Evolutionary conservation across 495 filamentous ascomycete species (phyloP), one percentile per base, ranked within the genome.

Genomic region (Podospora fimiseda): DNA sequence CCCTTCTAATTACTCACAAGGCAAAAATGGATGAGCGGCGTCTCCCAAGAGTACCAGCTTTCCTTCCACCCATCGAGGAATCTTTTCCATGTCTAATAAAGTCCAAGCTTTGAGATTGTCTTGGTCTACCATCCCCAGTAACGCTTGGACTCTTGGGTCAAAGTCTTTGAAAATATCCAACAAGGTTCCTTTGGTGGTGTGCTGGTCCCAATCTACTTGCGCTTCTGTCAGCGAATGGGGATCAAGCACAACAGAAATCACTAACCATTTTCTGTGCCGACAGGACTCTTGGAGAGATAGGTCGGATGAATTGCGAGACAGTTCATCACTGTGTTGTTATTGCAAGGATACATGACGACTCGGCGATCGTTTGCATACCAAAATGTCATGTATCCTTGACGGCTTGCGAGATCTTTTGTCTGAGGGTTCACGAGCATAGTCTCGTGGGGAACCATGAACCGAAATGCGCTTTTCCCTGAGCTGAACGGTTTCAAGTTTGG

Each of bases 251-350:
- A 33, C 6, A 11, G 27, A 11, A 33, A 11, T 11, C 5, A 47
- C 54, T 15, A 48, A 56, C 30, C 49, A 22, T 42, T 24, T 21
- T 15, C 39, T 37, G 36, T 42, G 43, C 5, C 65, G 27, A 42
- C 48, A 1, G 11, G 6, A 33, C 11, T 33, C 11, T 33, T 33
- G 27, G 70, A 70, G 53, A 73, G 52, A 0, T 48, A 43, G 21
- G 75, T 76, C 0, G 80, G 77, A 57, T 83, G 77, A 24, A 82
- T 75, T 27, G 72, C 77, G 9, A 81, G 78, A 52, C 82, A 78
- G 52, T 85, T 84, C 23, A 85, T 62, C 3, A 78, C 38, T 41
- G 73, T 68, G 42, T 79, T 77, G 46, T 77, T 68, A 0, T 66
- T 59, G 45, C 71, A 78, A 0, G 80, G 80, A 50, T 84, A 86